Evolutionary conservation across 306 rosid species (phyloP), one percentile per base, ranked within the genome.

Genomic region (Prunus campanulata): DNA sequence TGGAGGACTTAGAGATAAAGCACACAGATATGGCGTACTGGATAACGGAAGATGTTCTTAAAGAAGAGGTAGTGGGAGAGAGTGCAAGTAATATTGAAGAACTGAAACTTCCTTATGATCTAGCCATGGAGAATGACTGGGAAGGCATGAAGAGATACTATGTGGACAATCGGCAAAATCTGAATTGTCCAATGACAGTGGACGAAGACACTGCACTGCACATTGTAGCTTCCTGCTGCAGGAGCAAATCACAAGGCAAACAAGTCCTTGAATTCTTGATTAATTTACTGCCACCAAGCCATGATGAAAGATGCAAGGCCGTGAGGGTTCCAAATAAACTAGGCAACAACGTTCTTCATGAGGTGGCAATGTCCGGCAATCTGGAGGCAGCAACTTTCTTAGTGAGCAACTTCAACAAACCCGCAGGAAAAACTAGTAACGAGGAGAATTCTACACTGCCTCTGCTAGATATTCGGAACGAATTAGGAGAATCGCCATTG

Each of bases 401-500:
- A 16, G 32, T 76, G 49, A 0, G 6, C 12, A 6, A 13, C 3
- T 32, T 52, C 57, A 13, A 16, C 8, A 52, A 15, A 6, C 57
- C 57, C 0, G 20, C 70, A 0, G 59, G 3, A 66, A 3, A 48
- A 9, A 48, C 14, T 48, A 48, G 16, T 11, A 12, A 2, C 2
- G 51, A 48, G 3, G 51, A 39, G 44, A 39, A 48, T 48, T 11
- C 51, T 12, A 48, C 51, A 48, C 15, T 48, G 51, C 32, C 7
- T 0, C 59, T 71, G 30, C 49, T 78, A 1, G 24, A 50, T n/a
- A 22, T 2, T 10, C 19, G 8, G 18, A 79, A 79, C 11, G 6
- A 8, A 1, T 4, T 19, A 0, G 78, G 75, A 0, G 83, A 79
- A 74, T 73, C 83, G 1, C 83, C 83, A 25, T 8, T 79, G 54